Evolutionary conservation across 2,329 filamentous ascomycete species (phyloP).

Genomic region (Penicillium sp.): DNA sequence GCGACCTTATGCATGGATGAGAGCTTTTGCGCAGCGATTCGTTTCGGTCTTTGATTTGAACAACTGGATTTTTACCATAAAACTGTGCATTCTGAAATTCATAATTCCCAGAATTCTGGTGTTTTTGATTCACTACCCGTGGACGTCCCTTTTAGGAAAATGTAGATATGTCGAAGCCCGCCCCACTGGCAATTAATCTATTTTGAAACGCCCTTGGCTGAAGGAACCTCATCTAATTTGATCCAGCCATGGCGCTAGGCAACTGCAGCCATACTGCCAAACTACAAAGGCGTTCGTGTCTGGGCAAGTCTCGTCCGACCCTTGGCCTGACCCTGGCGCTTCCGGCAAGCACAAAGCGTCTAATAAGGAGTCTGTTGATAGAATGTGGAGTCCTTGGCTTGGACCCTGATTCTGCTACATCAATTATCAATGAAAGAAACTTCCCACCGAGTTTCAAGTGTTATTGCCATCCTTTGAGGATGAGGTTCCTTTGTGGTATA

Average conservation of each 20-base stretch:
- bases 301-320: background rate
- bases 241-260: conserved; percentile 1
- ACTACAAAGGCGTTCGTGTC: background rate
- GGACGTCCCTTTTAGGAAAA: background rate
- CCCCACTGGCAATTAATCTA: conserved; percentile 1
- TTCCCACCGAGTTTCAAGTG: background rate
- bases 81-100: conserved; percentile 2
- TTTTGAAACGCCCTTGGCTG: background rate
- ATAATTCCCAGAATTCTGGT: conserved; percentile 11
- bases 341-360: background rate
- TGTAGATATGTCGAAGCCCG: background rate
- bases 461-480: background rate
- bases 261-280: background rate
- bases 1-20: conserved; percentile 27
- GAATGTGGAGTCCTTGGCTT: background rate
- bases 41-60: conserved; percentile 3
- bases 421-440: background rate
- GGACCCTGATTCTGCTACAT: background rate
- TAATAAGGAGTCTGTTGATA: conserved; percentile 6
- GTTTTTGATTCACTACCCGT: conserved; percentile 2
- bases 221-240: background rate
- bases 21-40: conserved; percentile 18
- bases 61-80: background rate
- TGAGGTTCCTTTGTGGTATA: background rate
- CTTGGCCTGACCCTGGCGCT: background rate